Percentiles rank a stretch among this genome's conserved stretches.
These are phyloP conservation scores for Phaffia australis DNA, from an alignment of 768 basidiomycete genomes.

Conservation along the genomic window DNA sequence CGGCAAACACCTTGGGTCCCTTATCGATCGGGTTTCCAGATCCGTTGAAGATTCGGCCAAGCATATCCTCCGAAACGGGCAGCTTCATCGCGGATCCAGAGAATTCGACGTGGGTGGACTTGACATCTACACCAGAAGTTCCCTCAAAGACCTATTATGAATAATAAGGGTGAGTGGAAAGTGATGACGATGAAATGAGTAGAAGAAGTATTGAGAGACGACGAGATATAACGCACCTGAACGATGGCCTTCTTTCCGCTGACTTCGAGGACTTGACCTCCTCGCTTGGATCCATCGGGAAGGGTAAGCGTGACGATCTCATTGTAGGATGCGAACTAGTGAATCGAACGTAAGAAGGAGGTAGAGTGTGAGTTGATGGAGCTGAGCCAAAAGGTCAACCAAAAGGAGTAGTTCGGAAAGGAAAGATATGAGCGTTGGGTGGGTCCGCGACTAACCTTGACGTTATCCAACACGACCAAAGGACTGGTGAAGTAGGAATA, in stretches of 20 bases:
- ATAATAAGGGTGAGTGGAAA: neutral
- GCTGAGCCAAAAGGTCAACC: slow-evolving; percentile 6
- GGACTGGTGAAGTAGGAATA: slow-evolving; percentile 47
- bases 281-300: slow-evolving; percentile 87
- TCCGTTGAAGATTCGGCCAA: slow-evolving; percentile 98
- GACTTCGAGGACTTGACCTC: slow-evolving; percentile 95
- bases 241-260: slow-evolving; percentile 98
- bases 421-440: neutral
- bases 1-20: slow-evolving; percentile 97
- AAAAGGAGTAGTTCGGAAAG: neutral
- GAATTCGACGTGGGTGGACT: slow-evolving; percentile 93
- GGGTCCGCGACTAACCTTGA: slow-evolving; percentile 56
- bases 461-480: slow-evolving; percentile 92
- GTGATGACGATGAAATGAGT: neutral
- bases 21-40: slow-evolving; percentile 96
- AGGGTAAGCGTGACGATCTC: slow-evolving; percentile 93
- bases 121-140: slow-evolving; percentile 93
- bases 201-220: neutral
- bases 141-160: slow-evolving; percentile 71
- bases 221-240: slow-evolving; percentile 42
- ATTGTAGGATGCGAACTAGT: slow-evolving; percentile 90
- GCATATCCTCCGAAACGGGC: slow-evolving; percentile 96
- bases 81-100: slow-evolving; percentile 98
- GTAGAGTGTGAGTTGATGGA: slow-evolving; percentile 3
- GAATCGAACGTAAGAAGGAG: neutral